Evolutionary conservation across 306 rosid species (phyloP), one percentile per base, ranked within the genome.

Genomic region (Sicyos edulis): DNA sequence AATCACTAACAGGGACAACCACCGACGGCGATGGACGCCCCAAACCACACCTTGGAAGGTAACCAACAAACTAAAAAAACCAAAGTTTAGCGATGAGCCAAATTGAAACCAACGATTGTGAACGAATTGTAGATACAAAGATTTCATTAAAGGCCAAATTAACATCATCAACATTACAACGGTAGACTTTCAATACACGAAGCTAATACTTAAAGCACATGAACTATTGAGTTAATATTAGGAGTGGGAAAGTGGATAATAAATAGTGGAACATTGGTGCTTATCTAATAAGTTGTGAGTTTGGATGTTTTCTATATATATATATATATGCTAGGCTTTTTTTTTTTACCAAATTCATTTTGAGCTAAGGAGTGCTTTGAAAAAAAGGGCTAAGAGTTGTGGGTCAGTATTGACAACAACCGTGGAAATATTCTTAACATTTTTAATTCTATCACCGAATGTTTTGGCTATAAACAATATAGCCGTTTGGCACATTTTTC

Each of bases 401-500:
- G n/a, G 13, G 26, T 6, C 20, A 56, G 8, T 19, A 10, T 20
- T 51, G 61, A 26, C 21, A 32, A 7, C 70, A 63, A 63, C 14
- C n/a, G 51, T 63, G 22, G 70, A 63, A n/a, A 32, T 61, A 61
- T 61, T 15, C 9, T 16, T 15, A 8, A 54, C 17, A 53, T 54
- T 34, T 34, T 34, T 34, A 7, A 62, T 6, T 24, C 42, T 3
- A 17, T 60, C 20, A 60, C 66, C 8, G 15, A 62, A 62, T 34
- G 49, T 34, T 62, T 32, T 16, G 69, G 34, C 49, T 34, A 62
- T 32, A 32, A 32, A 32, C 37, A 34, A 34, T 7, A 34, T 32
- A 37, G 69, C 69, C 69, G 69, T 37, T 62, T 0, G 69, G 50
- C 69, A 1, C 69, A 62, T 16, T 62, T 61, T 62, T 62, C 69